phyloP scores from a whole-genome alignment of 805 yeast species.

The Maudiozyma turicensis region DNA sequence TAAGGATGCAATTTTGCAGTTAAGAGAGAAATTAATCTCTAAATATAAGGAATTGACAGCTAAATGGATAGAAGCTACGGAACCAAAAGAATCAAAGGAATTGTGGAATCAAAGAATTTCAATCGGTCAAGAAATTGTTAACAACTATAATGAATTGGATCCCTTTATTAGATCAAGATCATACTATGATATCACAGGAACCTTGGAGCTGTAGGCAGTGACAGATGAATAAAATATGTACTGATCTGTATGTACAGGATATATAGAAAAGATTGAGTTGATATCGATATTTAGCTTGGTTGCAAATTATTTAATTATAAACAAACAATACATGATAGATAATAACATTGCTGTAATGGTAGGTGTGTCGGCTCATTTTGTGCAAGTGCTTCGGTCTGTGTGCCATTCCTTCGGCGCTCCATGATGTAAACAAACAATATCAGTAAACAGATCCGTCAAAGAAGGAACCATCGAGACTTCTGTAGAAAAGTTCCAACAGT shows the following conservation, averaged over 20 bases:
- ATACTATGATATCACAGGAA: constrained; percentile 69
- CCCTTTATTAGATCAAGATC: constrained; percentile 76
- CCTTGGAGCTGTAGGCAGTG: constrained; percentile 20
- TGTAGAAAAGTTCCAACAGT: no score
- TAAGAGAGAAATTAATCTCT: constrained; percentile 46
- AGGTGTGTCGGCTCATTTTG: no score
- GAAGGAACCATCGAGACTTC: no score
- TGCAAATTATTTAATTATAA: no score
- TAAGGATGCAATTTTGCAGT: constrained; percentile 35
- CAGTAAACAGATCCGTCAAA: no score
- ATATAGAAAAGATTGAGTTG: background rate
- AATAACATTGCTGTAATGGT: background rate
- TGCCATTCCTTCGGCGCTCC: no score
- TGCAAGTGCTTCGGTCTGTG: no score
- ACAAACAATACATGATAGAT: background rate
- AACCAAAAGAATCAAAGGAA: constrained; percentile 37
- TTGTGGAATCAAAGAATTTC: constrained; percentile 46
- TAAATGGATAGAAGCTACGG: constrained; percentile 54
- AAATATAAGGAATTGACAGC: constrained; percentile 56
- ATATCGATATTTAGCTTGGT: no score
- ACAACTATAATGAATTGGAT: constrained; percentile 62
- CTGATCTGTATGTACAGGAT: background rate
- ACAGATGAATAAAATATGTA: background rate
- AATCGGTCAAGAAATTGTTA: constrained; percentile 43
- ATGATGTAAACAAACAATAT: no score